Evolutionary conservation across 106 monocot species (phyloP).

Genomic region (Phalaenopsis equestris): DNA sequence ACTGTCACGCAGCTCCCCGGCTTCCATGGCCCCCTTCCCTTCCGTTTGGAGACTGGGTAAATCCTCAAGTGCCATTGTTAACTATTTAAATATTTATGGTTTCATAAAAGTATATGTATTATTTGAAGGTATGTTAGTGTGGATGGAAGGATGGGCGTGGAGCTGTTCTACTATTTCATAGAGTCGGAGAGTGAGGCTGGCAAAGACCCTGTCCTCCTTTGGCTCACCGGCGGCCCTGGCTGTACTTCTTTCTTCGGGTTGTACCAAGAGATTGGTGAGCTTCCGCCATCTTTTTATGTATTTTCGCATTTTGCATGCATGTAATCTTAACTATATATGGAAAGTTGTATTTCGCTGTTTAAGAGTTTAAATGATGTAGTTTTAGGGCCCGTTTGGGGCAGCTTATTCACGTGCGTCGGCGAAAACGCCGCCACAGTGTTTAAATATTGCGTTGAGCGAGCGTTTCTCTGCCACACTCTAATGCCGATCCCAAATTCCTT

Average conservation of each 20-base stretch:
- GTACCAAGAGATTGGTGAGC: constrained; percentile 20
- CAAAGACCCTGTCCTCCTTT: constrained; percentile 28
- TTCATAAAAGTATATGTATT: not conserved
- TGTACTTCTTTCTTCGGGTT: constrained; percentile 27
- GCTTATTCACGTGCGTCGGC: no score
- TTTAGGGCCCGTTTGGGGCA: no score
- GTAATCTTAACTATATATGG: no score
- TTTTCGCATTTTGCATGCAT: no score
- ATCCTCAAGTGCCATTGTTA: no score
- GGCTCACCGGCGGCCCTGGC: constrained; percentile 32
- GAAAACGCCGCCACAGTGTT: no score
- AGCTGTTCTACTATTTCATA: constrained; percentile 40
- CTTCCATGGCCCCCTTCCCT: not conserved
- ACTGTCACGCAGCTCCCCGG: not conserved
- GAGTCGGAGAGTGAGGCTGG: constrained; percentile 25
- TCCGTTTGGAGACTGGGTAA: not conserved
- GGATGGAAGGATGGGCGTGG: constrained; percentile 19
- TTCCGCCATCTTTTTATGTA: no score
- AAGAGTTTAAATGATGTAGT: no score
- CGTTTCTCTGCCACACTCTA: no score
- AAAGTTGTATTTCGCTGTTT: no score
- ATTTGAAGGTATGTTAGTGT: constrained; percentile 17
- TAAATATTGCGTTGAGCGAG: no score
- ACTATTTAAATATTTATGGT: not conserved
- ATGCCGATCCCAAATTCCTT: no score